phyloP scores from a whole-genome alignment of 1,139 yeast species.

The Yamadazyma spencermartinsiae region DNA sequence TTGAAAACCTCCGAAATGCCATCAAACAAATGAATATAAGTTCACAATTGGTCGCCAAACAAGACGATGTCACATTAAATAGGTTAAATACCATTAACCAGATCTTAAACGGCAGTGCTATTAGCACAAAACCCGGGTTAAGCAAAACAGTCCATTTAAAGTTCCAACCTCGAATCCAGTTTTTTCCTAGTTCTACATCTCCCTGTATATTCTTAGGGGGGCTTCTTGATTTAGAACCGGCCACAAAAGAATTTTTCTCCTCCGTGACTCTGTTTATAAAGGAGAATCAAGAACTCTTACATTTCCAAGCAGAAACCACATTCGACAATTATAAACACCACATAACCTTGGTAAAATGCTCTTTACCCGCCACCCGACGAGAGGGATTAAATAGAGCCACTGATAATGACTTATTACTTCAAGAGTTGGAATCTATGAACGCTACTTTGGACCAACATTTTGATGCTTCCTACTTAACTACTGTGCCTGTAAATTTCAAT shows the following conservation, averaged over 20 bases:
- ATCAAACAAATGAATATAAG: conserved; percentile 3
- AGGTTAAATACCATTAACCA: conserved; percentile 5
- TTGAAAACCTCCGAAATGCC: conserved; percentile 5
- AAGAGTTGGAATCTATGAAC: not conserved
- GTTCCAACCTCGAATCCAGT: conserved; percentile 9
- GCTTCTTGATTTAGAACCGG: conserved; percentile 3
- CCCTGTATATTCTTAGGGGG: conserved; percentile 11
- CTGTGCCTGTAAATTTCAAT: not conserved
- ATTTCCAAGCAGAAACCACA: not conserved
- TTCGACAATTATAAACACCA: not conserved
- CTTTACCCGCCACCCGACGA: not conserved
- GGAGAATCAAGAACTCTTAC: conserved; percentile 6
- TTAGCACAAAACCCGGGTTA: not conserved
- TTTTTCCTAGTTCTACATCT: conserved; percentile 10
- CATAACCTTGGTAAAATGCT: not conserved
- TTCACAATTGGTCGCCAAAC: not conserved
- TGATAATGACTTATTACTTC: too few species aligned
- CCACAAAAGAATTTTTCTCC: conserved; percentile 7
- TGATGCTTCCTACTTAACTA: not conserved
- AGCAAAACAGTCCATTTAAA: conserved; percentile 6
- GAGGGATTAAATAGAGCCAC: too few species aligned
- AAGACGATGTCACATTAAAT: conserved; percentile 1
- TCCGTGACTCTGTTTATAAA: conserved; percentile 4
- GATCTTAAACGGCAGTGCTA: not conserved
- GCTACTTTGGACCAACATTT: not conserved